Evolutionary conservation across 441 rosid genomes (phyloP).

Genomic region (Jatropha multifida): DNA sequence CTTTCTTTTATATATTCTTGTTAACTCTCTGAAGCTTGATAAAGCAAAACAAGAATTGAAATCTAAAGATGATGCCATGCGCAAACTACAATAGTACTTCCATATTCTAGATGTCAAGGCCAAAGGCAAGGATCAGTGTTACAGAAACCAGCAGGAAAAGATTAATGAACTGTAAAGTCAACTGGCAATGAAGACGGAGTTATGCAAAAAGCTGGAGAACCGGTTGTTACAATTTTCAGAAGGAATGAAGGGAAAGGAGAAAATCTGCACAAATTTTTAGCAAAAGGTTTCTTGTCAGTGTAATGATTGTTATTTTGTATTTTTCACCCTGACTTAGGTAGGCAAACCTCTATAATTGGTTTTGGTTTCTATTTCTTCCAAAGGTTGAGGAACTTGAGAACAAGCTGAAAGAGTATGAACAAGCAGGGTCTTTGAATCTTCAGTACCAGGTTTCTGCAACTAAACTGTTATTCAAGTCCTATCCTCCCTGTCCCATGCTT

Average conservation of each 20-base stretch:
- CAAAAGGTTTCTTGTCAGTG: slow-evolving; percentile 48
- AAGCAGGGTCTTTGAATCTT: too few relatives aligned
- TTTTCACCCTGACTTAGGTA: not conserved
- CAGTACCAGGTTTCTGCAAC: slow-evolving; percentile 19
- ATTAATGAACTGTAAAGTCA: slow-evolving; percentile 65
- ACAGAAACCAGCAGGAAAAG: slow-evolving; percentile 58
- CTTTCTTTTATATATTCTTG: not conserved
- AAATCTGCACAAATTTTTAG: slow-evolving; percentile 48
- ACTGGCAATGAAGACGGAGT: slow-evolving; percentile 41
- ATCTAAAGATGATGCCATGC: slow-evolving; percentile 63
- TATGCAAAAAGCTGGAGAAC: slow-evolving; percentile 52
- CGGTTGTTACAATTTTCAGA: slow-evolving; percentile 60
- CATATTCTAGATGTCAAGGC: slow-evolving; percentile 61
- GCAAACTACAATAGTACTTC: slow-evolving; percentile 65
- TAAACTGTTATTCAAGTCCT: not conserved
- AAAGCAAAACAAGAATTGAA: slow-evolving; percentile 69
- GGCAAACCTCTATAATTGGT: not conserved
- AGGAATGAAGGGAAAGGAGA: slow-evolving; percentile 62
- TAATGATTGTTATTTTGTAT: not conserved
- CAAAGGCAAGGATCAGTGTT: slow-evolving; percentile 54
- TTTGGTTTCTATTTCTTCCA: slow-evolving; percentile 8
- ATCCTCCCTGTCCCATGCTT: not conserved
- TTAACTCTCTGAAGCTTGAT: slow-evolving; percentile 49
- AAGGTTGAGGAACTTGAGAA: slow-evolving; percentile 29
- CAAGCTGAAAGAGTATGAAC: too few relatives aligned